Conservation (phyloP, 2,329 filamentous ascomycete genomes). For the Amauroascus niger region DNA sequence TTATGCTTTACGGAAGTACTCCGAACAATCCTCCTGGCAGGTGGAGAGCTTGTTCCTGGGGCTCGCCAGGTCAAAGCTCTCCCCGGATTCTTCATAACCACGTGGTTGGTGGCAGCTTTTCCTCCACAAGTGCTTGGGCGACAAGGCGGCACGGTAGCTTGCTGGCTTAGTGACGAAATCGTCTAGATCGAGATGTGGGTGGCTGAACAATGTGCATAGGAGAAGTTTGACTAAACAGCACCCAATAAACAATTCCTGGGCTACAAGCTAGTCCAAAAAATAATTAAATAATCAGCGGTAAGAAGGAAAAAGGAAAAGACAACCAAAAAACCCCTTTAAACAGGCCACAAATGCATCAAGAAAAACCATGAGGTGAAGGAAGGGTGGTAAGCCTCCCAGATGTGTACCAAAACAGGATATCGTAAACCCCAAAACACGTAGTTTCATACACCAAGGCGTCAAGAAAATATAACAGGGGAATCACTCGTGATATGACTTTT, state of each 20-base stretch:
- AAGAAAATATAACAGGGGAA: not conserved
- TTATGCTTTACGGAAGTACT: conserved; percentile 7
- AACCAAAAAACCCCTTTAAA: not conserved
- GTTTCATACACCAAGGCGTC: not conserved
- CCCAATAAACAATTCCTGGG: not conserved
- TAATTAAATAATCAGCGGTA: not conserved
- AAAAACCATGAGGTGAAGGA: not conserved
- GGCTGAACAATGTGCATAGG: not conserved
- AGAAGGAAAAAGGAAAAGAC: not conserved
- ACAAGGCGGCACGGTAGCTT: not conserved
- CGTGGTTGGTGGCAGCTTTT: not conserved
- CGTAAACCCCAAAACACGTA: not conserved
- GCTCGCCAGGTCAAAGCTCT: not conserved
- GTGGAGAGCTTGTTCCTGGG: conserved; percentile 6
- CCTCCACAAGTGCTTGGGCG: not conserved
- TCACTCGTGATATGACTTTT: conserved; percentile 6
- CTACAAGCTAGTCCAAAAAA: not conserved
- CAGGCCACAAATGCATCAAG: conserved; percentile 6
- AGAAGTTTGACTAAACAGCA: not conserved
- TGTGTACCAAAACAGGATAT: conserved; percentile 2
- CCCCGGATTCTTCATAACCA: not conserved
- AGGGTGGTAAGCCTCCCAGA: not conserved
- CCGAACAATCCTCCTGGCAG: conserved; percentile 1
- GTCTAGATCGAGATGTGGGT: not conserved
- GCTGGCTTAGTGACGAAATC: no score